Evolutionary conservation across 148 eudicot genomes (phyloP), one percentile per base, ranked within the genome.

Genomic region (Rhododendron ovatum): DNA sequence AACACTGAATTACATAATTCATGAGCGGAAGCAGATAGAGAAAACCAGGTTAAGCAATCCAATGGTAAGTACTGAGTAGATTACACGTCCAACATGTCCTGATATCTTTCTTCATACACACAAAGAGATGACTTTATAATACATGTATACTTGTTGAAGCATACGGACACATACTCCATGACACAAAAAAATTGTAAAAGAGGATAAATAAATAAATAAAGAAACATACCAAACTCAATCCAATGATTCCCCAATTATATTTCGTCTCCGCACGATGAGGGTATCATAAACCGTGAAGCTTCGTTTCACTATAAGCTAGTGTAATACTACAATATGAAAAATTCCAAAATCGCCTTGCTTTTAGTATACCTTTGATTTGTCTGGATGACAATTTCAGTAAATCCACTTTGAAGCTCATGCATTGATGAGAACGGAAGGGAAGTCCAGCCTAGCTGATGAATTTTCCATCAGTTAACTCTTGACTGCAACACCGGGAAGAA

Each of bases 401-500:
- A 41, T 37, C 11, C 43, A 71, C 12, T 33, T 28, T 20, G 30
- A 41, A 84, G 79, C 20, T 43, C 47, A 14, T 51, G 48, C 59
- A 28, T 5, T 41, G 55, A 43, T 41, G 22, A 22, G 22, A 37
- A 37, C 22, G 6, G 61, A 55, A 55, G 61, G 61, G 61, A 55
- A 55, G 1, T 17, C 61, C 61, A 55, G 61, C 61, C 61, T 37
- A 2, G 39, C 39, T 15, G 61, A 55, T 18, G 61, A 55, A 55
- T 55, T 55, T 17, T 55, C 61, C 61, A 53, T 94, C 82, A 94
- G 90, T 94, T 92, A 88, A 91, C 91, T 67, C 91, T 94, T 81
- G 96, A 90, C 84, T 93, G 95, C 85, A 92, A 87, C 94, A 94
- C 82, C 35, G 98, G 99, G 82, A 93, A 93, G 90, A 97, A 97